Conservation (phyloP, 129 eudicot species). For the Smallanthus sonchifolius region DNA sequence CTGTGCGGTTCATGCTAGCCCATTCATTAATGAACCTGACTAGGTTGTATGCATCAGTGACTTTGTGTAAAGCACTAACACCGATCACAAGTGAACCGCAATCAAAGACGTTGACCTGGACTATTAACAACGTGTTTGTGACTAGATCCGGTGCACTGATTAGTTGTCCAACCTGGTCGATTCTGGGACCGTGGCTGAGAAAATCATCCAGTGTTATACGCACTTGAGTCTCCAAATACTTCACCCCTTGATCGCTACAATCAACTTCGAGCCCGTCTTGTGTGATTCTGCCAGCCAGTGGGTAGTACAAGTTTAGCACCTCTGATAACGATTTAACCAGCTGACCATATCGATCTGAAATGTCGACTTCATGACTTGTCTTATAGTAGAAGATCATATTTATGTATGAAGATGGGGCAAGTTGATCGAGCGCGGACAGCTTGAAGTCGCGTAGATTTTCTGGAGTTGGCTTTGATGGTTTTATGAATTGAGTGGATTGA, state of each 20-base stretch:
- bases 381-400: constrained; percentile 34
- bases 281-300: constrained; percentile 43
- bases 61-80: constrained; percentile 38
- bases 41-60: constrained; percentile 35
- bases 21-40: constrained; percentile 29
- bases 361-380: neutral
- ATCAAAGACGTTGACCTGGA: constrained; percentile 40
- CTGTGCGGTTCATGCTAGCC: constrained; percentile 22
- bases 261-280: constrained; percentile 25
- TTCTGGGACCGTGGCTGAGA: constrained; percentile 10
- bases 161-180: constrained; percentile 23
- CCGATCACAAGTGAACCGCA: constrained; percentile 50
- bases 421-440: constrained; percentile 38
- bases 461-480: constrained; percentile 42
- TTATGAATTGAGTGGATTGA: constrained; percentile 29
- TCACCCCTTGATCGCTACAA: constrained; percentile 45
- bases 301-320: constrained; percentile 39
- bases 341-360: neutral
- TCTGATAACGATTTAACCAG: constrained; percentile 43
- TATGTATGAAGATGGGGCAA: constrained; percentile 28
- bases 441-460: constrained; percentile 10
- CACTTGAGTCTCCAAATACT: constrained; percentile 31
- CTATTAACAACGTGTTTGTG: constrained; percentile 18
- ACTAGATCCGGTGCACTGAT: constrained; percentile 11
- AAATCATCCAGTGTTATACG: constrained; percentile 23